Evolutionary conservation across 352 stramenopile species (phyloP).

Genomic region (Globisporangium uncinulatum): DNA sequence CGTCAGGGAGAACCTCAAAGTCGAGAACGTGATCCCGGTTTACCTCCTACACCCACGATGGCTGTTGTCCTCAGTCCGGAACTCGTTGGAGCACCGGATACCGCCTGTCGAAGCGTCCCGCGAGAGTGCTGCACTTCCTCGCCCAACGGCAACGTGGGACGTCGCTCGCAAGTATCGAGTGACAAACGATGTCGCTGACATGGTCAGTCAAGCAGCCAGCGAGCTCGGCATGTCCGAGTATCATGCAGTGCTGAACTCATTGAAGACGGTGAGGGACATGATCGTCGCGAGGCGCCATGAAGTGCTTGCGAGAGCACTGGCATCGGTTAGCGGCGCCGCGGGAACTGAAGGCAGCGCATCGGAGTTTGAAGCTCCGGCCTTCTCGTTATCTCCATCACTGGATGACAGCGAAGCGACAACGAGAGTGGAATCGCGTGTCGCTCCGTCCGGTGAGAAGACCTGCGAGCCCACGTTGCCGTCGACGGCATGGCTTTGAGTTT

Average conservation of each 20-base stretch:
- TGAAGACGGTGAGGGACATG: background rate
- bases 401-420: too few species aligned
- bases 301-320: background rate
- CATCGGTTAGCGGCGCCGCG: background rate
- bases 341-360: background rate
- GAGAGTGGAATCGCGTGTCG: too few species aligned
- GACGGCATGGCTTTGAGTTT: too few species aligned
- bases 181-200: background rate
- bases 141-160: too few species aligned
- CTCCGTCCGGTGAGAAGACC: too few species aligned
- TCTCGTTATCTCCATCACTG: too few species aligned
- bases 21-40: constrained; percentile 14
- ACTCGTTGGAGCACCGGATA: background rate
- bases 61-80: constrained; percentile 5
- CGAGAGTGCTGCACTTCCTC: background rate
- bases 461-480: too few species aligned
- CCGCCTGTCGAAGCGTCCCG: background rate
- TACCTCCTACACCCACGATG: constrained; percentile 11
- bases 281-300: background rate
- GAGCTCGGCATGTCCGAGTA: background rate
- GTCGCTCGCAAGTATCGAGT: background rate
- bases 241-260: background rate
- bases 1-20: constrained; percentile 9
- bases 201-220: background rate
- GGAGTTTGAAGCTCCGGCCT: too few species aligned